Conservation (phyloP, 441 rosid genomes). For the Gossypium gossypioides region DNA sequence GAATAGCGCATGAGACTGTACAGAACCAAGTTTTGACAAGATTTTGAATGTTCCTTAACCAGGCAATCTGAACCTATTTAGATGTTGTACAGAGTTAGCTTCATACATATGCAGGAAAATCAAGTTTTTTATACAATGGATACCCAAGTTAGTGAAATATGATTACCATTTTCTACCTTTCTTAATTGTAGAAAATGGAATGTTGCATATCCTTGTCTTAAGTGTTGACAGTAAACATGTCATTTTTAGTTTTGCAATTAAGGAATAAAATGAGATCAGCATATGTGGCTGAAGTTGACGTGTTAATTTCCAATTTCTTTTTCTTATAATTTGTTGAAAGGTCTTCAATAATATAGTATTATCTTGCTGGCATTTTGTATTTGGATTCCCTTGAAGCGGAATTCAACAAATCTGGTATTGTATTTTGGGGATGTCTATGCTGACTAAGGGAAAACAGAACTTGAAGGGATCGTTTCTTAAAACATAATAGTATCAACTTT, state of each 20-base stretch:
- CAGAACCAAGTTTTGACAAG: constrained; percentile 17
- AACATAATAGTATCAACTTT: background rate
- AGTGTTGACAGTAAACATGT: constrained; percentile 7
- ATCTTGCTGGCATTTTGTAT: background rate
- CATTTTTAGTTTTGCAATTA: constrained; percentile 3
- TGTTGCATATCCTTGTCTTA: background rate
- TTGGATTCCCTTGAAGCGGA: background rate
- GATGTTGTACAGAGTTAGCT: constrained; percentile 13
- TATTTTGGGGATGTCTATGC: background rate
- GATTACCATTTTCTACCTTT: background rate
- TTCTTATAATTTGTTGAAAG: background rate
- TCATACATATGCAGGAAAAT: constrained; percentile 10
- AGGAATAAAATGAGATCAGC: constrained; percentile 2
- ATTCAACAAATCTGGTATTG: background rate
- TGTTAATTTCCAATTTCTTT: background rate
- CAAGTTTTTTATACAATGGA: constrained; percentile 10
- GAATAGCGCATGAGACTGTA: constrained; percentile 11
- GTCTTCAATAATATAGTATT: background rate
- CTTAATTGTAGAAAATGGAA: constrained; percentile 9
- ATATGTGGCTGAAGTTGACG: background rate
- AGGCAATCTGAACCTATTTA: constrained; percentile 7
- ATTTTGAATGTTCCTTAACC: constrained; percentile 16
- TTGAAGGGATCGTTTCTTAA: background rate
- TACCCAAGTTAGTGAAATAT: background rate
- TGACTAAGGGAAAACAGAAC: background rate